phyloP scores from a whole-genome alignment of 2,329 filamentous ascomycete genomes.

The Cytospora paraplurivora region DNA sequence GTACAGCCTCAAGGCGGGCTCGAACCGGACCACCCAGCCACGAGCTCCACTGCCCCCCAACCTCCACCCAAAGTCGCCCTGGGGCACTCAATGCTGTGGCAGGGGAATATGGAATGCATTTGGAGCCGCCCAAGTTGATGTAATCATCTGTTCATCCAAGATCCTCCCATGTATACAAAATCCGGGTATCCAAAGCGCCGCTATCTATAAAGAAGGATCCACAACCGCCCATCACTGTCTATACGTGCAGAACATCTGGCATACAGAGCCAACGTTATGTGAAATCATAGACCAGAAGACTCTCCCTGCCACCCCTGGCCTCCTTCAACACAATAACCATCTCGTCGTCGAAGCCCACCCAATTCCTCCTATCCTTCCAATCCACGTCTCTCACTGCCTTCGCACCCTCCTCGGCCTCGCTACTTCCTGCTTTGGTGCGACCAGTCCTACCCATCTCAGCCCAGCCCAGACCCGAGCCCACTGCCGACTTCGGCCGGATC shows the following conservation, averaged over 20 bases:
- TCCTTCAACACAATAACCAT: slow-evolving; percentile 86
- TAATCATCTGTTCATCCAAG: background rate
- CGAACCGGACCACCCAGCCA: background rate
- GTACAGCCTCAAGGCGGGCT: background rate
- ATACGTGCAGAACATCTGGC: background rate
- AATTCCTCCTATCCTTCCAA: slow-evolving; percentile 56
- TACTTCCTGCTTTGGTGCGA: background rate
- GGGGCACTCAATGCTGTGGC: background rate
- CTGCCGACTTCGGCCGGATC: slow-evolving; percentile 45
- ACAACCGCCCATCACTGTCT: background rate
- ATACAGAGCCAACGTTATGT: slow-evolving; percentile 49
- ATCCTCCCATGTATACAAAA: background rate
- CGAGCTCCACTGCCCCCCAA: background rate
- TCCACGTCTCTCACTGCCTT: slow-evolving; percentile 22
- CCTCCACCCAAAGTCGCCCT: background rate
- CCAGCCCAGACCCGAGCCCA: background rate
- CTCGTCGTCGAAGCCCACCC: slow-evolving; percentile 89
- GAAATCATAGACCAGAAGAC: slow-evolving; percentile 85
- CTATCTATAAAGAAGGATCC: background rate
- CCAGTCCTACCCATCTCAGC: background rate
- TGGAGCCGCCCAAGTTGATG: background rate
- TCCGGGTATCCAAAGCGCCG: background rate
- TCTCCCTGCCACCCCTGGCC: slow-evolving; percentile 66
- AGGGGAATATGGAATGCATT: background rate
- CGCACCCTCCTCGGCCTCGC: slow-evolving; percentile 26